Percentiles rank a stretch among this genome's conserved stretches.
Evolutionary conservation across 1,284 basidiomycete genomes (phyloP).

Genomic region (Naganishia sp.): DNA sequence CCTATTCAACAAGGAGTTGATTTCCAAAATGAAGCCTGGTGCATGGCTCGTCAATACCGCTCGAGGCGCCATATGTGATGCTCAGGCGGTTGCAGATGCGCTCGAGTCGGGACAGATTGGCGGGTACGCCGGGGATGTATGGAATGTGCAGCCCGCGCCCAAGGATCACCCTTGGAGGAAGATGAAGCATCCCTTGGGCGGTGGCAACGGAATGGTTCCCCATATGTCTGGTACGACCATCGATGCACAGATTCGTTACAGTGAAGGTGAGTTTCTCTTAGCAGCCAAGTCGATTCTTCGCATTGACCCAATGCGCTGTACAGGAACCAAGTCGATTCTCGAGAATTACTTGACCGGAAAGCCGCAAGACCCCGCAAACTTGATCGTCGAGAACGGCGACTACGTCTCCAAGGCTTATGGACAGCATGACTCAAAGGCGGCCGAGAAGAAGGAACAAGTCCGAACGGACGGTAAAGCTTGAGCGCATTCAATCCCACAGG

Average conservation of each 20-base stretch:
- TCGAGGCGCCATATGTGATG: constrained; percentile 87
- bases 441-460: constrained; percentile 30
- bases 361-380: constrained; percentile 72
- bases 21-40: constrained; percentile 85
- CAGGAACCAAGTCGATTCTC: constrained; percentile 75
- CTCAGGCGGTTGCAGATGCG: constrained; percentile 74
- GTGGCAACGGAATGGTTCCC: constrained; percentile 66
- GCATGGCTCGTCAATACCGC: constrained; percentile 94
- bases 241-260: constrained; percentile 88
- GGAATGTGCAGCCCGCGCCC: constrained; percentile 63
- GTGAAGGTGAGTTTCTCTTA: constrained; percentile 49
- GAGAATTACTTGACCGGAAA: constrained; percentile 70
- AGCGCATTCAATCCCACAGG: neutral
- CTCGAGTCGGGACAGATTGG: constrained; percentile 73
- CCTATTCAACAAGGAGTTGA: constrained; percentile 76
- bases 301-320: neutral
- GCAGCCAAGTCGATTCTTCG: neutral
- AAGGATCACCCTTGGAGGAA: constrained; percentile 83
- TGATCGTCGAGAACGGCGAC: constrained; percentile 71
- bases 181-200: constrained; percentile 75
- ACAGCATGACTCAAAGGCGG: constrained; percentile 38
- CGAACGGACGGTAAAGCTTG: constrained; percentile 29
- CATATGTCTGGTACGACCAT: constrained; percentile 87
- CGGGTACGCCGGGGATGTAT: constrained; percentile 65
- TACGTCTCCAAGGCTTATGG: constrained; percentile 55